Conservation (phyloP, 768 basidiomycete species). For the Infundibulicybe gibba region DNA sequence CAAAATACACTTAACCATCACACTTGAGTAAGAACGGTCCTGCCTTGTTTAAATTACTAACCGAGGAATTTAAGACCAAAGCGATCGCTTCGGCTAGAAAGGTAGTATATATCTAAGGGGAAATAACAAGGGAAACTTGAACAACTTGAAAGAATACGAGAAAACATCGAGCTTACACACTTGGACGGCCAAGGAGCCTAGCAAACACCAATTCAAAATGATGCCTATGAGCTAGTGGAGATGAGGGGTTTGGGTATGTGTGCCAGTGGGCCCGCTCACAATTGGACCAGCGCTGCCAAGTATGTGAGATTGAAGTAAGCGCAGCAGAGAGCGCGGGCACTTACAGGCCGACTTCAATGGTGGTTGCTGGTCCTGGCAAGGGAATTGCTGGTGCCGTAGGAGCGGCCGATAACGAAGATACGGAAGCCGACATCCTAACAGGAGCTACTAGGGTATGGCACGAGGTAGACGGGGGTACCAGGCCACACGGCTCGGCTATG, state of each 20-base stretch:
- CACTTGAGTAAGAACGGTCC: not conserved
- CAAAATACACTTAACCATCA: slow-evolving; percentile 1
- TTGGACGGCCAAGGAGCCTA: slow-evolving; percentile 4
- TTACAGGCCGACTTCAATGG: not conserved
- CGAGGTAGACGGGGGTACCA: no score
- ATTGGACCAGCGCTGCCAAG: slow-evolving; percentile 2
- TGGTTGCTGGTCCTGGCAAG: not conserved
- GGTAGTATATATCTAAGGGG: slow-evolving; percentile 2
- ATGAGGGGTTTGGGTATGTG: not conserved
- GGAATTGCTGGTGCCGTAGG: no score
- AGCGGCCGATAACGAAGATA: no score
- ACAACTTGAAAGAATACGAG: not conserved
- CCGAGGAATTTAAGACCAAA: slow-evolving; percentile 5
- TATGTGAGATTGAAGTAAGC: not conserved
- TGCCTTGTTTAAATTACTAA: not conserved
- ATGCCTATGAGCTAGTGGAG: slow-evolving; percentile 1
- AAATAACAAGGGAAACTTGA: not conserved
- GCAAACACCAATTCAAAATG: slow-evolving; percentile 4
- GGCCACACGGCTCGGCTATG: no score
- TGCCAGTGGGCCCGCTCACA: not conserved
- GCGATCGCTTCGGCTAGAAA: slow-evolving; percentile 5
- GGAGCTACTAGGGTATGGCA: no score
- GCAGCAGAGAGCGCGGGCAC: no score
- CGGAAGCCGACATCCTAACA: no score
- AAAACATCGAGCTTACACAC: slow-evolving; percentile 1